Percentiles rank a stretch among this genome's conserved stretches.
These are phyloP conservation scores for Fusarium sp. DNA, from an alignment of 2,329 filamentous ascomycete genomes.

Conservation along the genomic window DNA sequence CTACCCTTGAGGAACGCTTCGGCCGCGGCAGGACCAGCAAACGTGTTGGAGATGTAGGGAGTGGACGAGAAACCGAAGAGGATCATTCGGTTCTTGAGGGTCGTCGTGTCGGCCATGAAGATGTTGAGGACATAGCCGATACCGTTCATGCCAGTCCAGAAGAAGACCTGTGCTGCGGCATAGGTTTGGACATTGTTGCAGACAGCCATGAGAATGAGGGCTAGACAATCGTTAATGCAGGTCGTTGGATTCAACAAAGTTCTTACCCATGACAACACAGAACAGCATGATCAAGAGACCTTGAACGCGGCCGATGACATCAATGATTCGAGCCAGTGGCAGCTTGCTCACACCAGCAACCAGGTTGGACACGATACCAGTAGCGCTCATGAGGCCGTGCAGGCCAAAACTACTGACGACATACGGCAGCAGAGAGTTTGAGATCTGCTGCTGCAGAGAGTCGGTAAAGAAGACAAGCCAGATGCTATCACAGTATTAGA, in stretches of 20 bases:
- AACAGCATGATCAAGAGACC: slow-evolving; percentile 57
- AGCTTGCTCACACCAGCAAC: slow-evolving; percentile 64
- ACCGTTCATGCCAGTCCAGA: slow-evolving; percentile 20
- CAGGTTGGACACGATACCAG: slow-evolving; percentile 54
- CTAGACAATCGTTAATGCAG: slow-evolving; percentile 10
- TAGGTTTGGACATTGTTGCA: slow-evolving; percentile 40
- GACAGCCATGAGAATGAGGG: slow-evolving; percentile 67
- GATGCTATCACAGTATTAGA: slow-evolving; percentile 36
- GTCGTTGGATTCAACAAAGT: not conserved
- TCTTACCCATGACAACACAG: slow-evolving; percentile 5
- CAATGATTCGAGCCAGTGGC: slow-evolving; percentile 69
- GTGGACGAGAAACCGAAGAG: slow-evolving; percentile 4
- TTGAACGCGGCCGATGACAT: slow-evolving; percentile 71
- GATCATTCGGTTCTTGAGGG: slow-evolving; percentile 11
- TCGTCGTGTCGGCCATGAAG: slow-evolving; percentile 13
- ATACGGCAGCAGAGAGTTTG: slow-evolving; percentile 14
- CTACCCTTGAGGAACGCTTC: not conserved
- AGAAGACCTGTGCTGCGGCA: slow-evolving; percentile 67
- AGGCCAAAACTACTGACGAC: slow-evolving; percentile 55
- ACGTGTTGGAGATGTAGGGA: slow-evolving; percentile 7
- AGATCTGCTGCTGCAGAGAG: slow-evolving; percentile 44
- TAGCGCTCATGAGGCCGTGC: slow-evolving; percentile 60
- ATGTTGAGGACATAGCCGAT: slow-evolving; percentile 14
- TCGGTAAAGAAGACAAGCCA: slow-evolving; percentile 55
- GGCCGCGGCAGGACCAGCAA: not conserved